Evolutionary conservation across 768 basidiomycete genomes (phyloP), one percentile per base, ranked within the genome.

Genomic region (Cystoderma amianthinum): DNA sequence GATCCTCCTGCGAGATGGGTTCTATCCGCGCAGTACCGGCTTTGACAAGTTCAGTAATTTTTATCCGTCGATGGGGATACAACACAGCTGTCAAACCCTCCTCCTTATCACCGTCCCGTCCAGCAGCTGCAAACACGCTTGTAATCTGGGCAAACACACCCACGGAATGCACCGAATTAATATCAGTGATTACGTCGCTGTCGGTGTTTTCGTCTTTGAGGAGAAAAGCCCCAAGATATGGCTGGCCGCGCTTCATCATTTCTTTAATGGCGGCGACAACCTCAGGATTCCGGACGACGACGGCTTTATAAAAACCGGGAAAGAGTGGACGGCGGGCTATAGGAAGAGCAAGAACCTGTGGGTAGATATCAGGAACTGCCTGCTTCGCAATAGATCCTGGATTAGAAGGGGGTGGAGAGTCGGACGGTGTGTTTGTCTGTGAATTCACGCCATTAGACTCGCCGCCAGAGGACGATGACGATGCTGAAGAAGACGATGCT

Each of bases 141-240:
- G 94, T 97, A 39, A 97, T 92, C 63, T 98, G 95, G 2, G 93
- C 93, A 54, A 98, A 96, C 4, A 97, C 93, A 34, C 95, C 95
- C 43, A 97, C 92, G 1, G 77, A 78, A 59, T 97, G 89, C 4
- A 97, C 92, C 32, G 85, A 80, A 62, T 88, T 77, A 41, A 90
- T 62, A 54, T 87, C 86, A 44, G 87, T 85, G 49, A 97, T 95
- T 43, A 94, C 75, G 60, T 98, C 95, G 57, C 83, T 85, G 62
- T 98, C 95, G 34, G 85, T 71, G 48, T 90, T 79, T 50, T 92
- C 89, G 54, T 97, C 93, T 68, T 95, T 97, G 53, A 97, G 78
- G 19, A 98, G 67, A 70, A 97, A 97, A 19, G 93, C 95, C 39
- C 95, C 95, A 44, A 99, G 77, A 61, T 99, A 98, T 0, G 94